Base-by-base conservation (phyloP, 495 filamentous ascomycete species). In the Beverwykella pulmonaria region DNA sequence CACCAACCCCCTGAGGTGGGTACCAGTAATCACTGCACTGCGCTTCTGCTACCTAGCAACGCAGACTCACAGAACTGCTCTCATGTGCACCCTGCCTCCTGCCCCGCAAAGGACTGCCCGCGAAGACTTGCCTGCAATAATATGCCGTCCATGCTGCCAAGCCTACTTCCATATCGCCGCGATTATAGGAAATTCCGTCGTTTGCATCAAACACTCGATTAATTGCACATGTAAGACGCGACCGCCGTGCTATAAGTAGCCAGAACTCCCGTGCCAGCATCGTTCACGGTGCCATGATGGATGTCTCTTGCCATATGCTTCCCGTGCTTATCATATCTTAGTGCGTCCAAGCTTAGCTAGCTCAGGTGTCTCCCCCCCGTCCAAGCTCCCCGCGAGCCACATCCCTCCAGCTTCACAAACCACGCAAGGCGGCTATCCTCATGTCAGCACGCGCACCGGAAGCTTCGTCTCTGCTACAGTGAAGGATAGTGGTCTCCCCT, bases 91-190 rank as follows among this genome's bases (percentile, higher is more conserved):
- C n/a, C n/a, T n/a, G n/a, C n/a, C n/a, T n/a, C n/a, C n/a, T n/a
- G n/a, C n/a, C n/a, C n/a, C n/a, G n/a, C n/a, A n/a, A n/a, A n/a
- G n/a, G n/a, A n/a, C n/a, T 34, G 32, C 32, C 44, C n/a, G 44
- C 7, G 15, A 41, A 23, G 44, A 19, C 5, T 4, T 19, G 44
- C 17, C 20, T 48, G 44, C 44, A 19, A 48, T n/a, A 53, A n/a
- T 34, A 14, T 57, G 26, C 53, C 30, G 50, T 17, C 27, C 14
- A 54, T 10, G n/a, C 30, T 47, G 56, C 56, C 56, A 47, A 59
- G 56, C 56, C 22, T 22, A 15, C 14, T 59, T 59, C 56, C 56
- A 47, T 47, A 46, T 59, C 56, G 56, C 56, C 39, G 56, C 19
- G n/a, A 17, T 22, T 47, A 47, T 47, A n/a, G 39, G 20, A n/a